Base-by-base conservation (phyloP, 129 eudicot species). In the Flaveria ramosissima region DNA sequence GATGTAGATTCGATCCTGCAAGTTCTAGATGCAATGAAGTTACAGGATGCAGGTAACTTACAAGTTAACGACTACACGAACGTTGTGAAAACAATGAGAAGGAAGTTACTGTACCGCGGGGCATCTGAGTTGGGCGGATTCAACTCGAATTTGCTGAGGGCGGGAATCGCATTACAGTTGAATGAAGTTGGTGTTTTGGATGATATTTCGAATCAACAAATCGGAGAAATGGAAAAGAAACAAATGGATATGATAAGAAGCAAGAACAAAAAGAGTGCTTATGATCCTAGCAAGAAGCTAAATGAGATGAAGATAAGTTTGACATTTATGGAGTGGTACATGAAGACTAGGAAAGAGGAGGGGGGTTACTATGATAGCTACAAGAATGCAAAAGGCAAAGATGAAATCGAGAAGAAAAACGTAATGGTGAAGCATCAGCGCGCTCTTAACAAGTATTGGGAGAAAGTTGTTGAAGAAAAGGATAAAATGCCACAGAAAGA, bases 251-350 rank as follows among this genome's bases (percentile, higher is more conserved):
- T n/a, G 67, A 60, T 43, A n/a, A 52, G 24, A 0, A 77, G 36
- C 65, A 65, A 39, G 70, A 80, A 19, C 1, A 6, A 0, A 11
- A 4, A 4, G 47, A 67, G 68, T 21, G 63, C 5, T 9, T 81
- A 60, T 11, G 83, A 81, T 15, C 71, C 73, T 1, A 67, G 23
- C 2, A 84, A 78, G 76, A 81, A 81, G 77, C 76, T 86, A 43
- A 87, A 70, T 16, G 80, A 84, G 1, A 67, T 65, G 53, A 84
- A 84, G 75, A 64, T 77, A 61, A 42, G 53, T 67, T 78, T 87
- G 86, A 56, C 86, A 19, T 75, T 36, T 46, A 70, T 86, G 71
- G 90, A 82, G 67, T 78, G 90, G 90, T 81, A 87, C 75, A 87
- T 74, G 88, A 87, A 78, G 50, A 48, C 42, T 0, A 11, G 74